Percentiles rank a stretch among this genome's conserved stretches.
Conservation (phyloP, 2,329 filamentous ascomycete species). For the Trichoderma sp. region DNA sequence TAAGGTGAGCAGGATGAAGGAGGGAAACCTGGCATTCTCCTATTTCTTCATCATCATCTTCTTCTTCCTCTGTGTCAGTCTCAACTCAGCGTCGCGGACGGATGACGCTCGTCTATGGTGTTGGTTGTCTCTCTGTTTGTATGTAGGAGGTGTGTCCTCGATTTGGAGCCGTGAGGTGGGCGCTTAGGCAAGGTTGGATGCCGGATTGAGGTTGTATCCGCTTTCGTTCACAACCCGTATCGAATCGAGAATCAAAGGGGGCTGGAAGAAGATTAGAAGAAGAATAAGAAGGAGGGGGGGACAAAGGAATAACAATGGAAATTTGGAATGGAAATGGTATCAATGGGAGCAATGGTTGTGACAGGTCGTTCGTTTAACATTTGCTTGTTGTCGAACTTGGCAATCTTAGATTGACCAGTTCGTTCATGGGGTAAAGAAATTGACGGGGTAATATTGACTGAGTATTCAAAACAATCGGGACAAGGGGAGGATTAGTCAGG, state of each 20-base stretch:
- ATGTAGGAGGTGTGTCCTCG: background rate
- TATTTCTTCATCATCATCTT: background rate
- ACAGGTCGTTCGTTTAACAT: no score
- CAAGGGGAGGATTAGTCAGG: constrained; percentile 10
- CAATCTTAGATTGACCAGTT: background rate
- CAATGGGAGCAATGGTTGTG: no score
- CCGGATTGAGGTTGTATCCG: constrained; percentile 18
- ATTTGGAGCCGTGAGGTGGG: constrained; percentile 10
- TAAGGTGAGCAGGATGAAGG: background rate
- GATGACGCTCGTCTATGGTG: background rate
- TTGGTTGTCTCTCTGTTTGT: background rate
- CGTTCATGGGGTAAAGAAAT: background rate
- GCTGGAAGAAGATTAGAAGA: no score
- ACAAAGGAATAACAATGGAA: background rate
- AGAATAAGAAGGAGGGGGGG: background rate
- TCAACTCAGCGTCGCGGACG: background rate
- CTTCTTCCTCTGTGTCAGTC: no score
- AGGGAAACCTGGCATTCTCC: background rate
- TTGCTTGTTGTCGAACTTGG: background rate
- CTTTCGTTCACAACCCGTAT: constrained; percentile 4
- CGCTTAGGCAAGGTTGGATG: constrained; percentile 17
- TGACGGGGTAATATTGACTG: background rate
- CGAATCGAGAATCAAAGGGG: background rate
- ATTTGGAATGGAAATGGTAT: background rate
- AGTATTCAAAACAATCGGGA: background rate